Percentiles rank a stretch among this genome's conserved stretches.
Conservation (phyloP, 495 filamentous ascomycete genomes). For the Annulohypoxylon stygium region DNA sequence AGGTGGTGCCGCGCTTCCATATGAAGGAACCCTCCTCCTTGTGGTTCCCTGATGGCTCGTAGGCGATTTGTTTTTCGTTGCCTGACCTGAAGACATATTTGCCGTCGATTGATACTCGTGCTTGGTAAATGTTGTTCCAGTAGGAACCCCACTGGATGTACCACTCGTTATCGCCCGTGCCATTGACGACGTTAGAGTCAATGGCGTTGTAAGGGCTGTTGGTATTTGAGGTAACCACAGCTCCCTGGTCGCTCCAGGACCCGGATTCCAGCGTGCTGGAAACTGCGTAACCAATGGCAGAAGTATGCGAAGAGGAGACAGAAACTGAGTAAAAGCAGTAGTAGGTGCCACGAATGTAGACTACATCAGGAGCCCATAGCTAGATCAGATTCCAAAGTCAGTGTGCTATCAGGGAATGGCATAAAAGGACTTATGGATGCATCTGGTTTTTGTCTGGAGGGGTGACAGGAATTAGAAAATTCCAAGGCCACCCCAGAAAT, state of each 20-base stretch:
- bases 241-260: slow-evolving; percentile 65
- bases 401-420: not conserved
- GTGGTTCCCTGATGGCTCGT: slow-evolving; percentile 60
- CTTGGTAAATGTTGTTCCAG: slow-evolving; percentile 73
- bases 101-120: slow-evolving; percentile 56
- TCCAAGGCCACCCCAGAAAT: not conserved
- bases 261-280: slow-evolving; percentile 67
- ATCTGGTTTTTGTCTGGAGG: no score
- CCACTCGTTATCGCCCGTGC: slow-evolving; percentile 53
- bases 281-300: slow-evolving; percentile 73
- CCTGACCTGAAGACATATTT: slow-evolving; percentile 54
- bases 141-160: slow-evolving; percentile 74
- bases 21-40: slow-evolving; percentile 68
- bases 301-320: slow-evolving; percentile 67
- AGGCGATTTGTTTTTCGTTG: slow-evolving; percentile 63
- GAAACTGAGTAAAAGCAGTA: slow-evolving; percentile 65
- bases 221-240: slow-evolving; percentile 54
- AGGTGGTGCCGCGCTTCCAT: slow-evolving; percentile 66
- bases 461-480: not conserved
- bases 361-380: slow-evolving; percentile 72
- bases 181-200: slow-evolving; percentile 69
- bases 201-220: slow-evolving; percentile 71
- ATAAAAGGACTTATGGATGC: not conserved
- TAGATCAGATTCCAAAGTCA: slow-evolving; percentile 10
- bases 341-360: slow-evolving; percentile 66